These are phyloP conservation scores for Penicillium brevicompactum DNA, from an alignment of 2,329 filamentous ascomycete genomes.

Conservation along the genomic window DNA sequence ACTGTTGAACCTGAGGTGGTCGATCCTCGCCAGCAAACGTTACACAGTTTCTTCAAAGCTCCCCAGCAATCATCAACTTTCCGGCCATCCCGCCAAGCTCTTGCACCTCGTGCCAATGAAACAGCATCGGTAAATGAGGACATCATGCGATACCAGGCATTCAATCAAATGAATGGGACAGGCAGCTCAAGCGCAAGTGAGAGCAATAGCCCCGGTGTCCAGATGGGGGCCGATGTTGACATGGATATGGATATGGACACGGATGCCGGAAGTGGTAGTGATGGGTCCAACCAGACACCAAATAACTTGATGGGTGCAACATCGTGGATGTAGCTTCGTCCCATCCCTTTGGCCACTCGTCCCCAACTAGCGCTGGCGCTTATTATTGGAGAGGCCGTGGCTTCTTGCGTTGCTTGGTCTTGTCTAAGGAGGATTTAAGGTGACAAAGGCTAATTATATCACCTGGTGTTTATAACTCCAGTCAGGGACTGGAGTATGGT, in stretches of 20 bases:
- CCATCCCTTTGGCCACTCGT: neutral
- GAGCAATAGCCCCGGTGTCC: slow-evolving; percentile 25
- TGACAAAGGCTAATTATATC: neutral
- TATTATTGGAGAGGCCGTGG: neutral
- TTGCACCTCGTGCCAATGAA: slow-evolving; percentile 27
- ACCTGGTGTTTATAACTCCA: neutral
- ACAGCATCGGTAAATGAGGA: slow-evolving; percentile 17
- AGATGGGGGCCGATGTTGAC: slow-evolving; percentile 30
- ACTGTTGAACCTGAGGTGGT: slow-evolving; percentile 27
- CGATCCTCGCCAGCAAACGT: slow-evolving; percentile 44
- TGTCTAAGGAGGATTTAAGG: neutral
- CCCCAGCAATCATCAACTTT: slow-evolving; percentile 18
- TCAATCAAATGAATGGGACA: slow-evolving; percentile 17
- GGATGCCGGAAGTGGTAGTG: slow-evolving; percentile 16
- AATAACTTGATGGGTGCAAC: slow-evolving; percentile 32
- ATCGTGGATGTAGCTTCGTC: slow-evolving; percentile 33
- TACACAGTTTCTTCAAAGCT: slow-evolving; percentile 43
- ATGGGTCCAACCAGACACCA: slow-evolving; percentile 19
- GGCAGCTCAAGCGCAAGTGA: slow-evolving; percentile 22
- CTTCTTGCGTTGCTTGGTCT: neutral
- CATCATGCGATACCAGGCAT: slow-evolving; percentile 22
- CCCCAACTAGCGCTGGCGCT: slow-evolving; percentile 13
- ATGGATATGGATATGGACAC: slow-evolving; percentile 35
- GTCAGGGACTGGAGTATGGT: neutral
- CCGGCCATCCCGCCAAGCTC: slow-evolving; percentile 21